Base-by-base conservation (phyloP, 148 eudicot species). In the Chenopodium suecicum region DNA sequence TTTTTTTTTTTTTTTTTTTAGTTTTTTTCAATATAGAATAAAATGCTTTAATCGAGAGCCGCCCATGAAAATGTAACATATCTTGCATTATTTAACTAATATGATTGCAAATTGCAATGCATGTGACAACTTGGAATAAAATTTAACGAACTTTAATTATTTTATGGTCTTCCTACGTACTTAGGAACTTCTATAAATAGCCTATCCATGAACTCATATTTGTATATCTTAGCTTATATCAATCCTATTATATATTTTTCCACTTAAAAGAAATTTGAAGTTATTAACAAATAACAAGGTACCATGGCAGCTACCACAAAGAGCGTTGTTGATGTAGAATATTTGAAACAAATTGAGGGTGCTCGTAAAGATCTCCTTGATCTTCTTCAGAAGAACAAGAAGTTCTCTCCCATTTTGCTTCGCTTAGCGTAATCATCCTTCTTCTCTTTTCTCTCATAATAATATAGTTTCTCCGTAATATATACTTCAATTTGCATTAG, bases 371-470 rank as follows among this genome's bases (percentile, higher is more conserved):
- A 91, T 27, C 95, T 95, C 76, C 87, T 90, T 52, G 89, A 92
- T 85, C 90, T 95, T 83, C 88, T 93, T 64, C 58, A 47, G 37
- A 82, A 83, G 62, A 68, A 83, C 85, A 89, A 93, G 84, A 82
- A 87, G 58, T 95, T 97, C 20, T 91, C 97, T 32, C 97, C 98
- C 17, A 88, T 95, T 79, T 89, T 95, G 94, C 98, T 93, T 84
- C 97, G 97, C 34, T 85, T 95, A 86, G 97, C 96, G 97, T 95
- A 91, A 29, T 76, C 0, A 3, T 34, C 17, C 23, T 54, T 17
- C 32, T 75, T 74, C 13, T 74, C 20, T 70, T 20, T 2, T 16
- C 9, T 25, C 44, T 34, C 37, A 34, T 34, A 34, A 34, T 34
- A 34, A 34, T 34, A 4, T 31, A 31, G 2, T 31, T 31, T 31